Evolutionary conservation across 2,329 filamentous ascomycete genomes (phyloP).

Genomic region (Epichloe baconii): DNA sequence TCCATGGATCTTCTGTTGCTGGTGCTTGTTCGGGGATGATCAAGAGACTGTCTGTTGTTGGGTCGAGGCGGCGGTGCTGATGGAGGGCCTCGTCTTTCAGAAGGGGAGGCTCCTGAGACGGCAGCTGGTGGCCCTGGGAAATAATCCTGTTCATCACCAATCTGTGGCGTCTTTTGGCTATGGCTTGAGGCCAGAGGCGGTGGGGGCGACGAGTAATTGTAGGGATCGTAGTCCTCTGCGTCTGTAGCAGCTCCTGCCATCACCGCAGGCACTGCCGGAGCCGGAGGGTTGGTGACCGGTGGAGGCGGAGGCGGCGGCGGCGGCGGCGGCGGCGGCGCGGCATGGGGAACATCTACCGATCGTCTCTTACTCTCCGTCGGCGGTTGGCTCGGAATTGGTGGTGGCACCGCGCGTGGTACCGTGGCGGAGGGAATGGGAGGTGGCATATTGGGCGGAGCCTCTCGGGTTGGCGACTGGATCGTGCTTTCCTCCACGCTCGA

Average conservation of each 20-base stretch:
- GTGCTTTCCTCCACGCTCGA: constrained; percentile 61
- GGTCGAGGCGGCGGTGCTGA: constrained; percentile 15
- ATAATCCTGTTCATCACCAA: constrained; percentile 31
- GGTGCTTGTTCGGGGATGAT: constrained; percentile 25
- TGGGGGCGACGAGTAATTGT: constrained; percentile 34
- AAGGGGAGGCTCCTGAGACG: constrained; percentile 23
- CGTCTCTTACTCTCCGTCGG: constrained; percentile 39
- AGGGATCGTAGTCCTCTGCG: constrained; percentile 60
- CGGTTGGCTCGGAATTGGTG: constrained; percentile 51
- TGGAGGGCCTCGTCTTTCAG: constrained; percentile 32
- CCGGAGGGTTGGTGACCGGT: constrained; percentile 13
- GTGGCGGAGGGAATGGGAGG: constrained; percentile 43
- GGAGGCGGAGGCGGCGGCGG: constrained; percentile 20
- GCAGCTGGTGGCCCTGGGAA: constrained; percentile 35
- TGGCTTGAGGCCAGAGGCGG: constrained; percentile 15
- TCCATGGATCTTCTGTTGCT: constrained; percentile 57
- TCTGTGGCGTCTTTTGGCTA: constrained; percentile 22
- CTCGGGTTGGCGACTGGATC: constrained; percentile 40
- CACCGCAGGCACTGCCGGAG: background rate
- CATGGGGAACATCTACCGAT: constrained; percentile 60
- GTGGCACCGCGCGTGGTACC: constrained; percentile 48
- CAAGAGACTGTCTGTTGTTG: constrained; percentile 20
- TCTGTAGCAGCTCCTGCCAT: constrained; percentile 19
- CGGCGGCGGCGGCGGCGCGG: constrained; percentile 55
- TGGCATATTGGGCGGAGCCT: constrained; percentile 31